Evolutionary conservation across 169 alveolate species (phyloP).

Genomic region (Cryptosporidium ubiquitum): DNA sequence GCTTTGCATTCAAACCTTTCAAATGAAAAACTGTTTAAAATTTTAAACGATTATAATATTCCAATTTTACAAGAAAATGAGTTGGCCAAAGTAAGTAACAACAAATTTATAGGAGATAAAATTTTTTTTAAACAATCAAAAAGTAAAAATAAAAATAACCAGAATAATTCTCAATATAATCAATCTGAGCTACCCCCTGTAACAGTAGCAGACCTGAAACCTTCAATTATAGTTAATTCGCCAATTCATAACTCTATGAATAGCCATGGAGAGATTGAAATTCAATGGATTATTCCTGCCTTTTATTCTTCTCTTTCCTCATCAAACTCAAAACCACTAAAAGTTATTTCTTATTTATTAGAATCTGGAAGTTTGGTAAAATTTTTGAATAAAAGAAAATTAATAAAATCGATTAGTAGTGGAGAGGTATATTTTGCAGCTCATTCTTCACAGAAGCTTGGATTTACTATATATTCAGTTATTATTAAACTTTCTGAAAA

Average conservation of each 20-base stretch:
- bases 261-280: conserved; percentile 48
- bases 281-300: conserved; percentile 66
- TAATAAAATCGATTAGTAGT: conserved; percentile 26
- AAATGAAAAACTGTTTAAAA: conserved; percentile 21
- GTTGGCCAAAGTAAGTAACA: neutral
- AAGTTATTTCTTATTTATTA: conserved; percentile 30
- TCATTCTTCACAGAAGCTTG: conserved; percentile 63
- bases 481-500: conserved; percentile 37
- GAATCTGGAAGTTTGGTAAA: conserved; percentile 40
- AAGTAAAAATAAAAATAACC: neutral
- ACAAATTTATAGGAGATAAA: neutral
- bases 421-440: conserved; percentile 73
- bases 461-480: conserved; percentile 53
- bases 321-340: conserved; percentile 55
- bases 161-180: neutral
- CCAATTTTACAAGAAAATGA: conserved; percentile 34
- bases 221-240: conserved; percentile 36
- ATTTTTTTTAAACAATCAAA: neutral
- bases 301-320: conserved; percentile 47
- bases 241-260: neutral
- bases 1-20: conserved; percentile 49
- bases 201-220: conserved; percentile 9
- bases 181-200: conserved; percentile 4
- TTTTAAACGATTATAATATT: conserved; percentile 24
- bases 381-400: conserved; percentile 43